Base-by-base conservation (phyloP, 805 yeast species). In the Saccharomycopsis synnaedendra region DNA sequence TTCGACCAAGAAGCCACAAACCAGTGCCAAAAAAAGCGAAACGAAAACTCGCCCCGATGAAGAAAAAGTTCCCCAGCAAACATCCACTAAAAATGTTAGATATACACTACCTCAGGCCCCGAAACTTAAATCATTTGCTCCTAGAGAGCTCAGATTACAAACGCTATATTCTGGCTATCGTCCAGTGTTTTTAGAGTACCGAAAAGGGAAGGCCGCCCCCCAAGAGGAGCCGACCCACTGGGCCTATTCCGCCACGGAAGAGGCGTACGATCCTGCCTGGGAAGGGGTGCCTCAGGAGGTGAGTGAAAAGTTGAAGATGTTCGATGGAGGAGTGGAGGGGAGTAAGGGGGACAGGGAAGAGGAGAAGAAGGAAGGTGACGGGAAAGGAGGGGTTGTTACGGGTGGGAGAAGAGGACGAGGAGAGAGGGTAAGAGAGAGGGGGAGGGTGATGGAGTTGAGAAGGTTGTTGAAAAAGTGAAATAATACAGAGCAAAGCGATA, bases 101-200 rank as follows among this genome's bases (percentile, higher is more conserved):
- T 19, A 19, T 19, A 47, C 51, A 49, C 32, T 51, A n/a, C 54
- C 54, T 11, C 48, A 51, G 36, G 54, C 54, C n/a, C 54, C 54
- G 9, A 49, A 48, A 31, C 41, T 51, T 36, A 46, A 43, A 30
- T 32, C 44, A 6, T 46, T 46, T 30, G 32, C 48, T 7, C 36
- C 45, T 27, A 42, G 47, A 5, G 50, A 51, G 4, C 37, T 51
- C 10, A 43, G 48, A 8, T 10, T 51, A 4, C 44, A 51, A 19
- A 35, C 50, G 2, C 38, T 51, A 19, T 51, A 41, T 41, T 45
- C 50, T 35, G 55, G 55, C 5, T 52, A 52, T 41, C 37, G 55
- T 34, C 55, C 55, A 4, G 19, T 52, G 35, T 52, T 52, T 40
- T 30, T 52, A 33, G 35, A 46, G 33, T 44, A 50, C 41, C 43